Evolutionary conservation across 768 basidiomycete species (phyloP), one percentile per base, ranked within the genome.

Genomic region (Mycena latifolia): DNA sequence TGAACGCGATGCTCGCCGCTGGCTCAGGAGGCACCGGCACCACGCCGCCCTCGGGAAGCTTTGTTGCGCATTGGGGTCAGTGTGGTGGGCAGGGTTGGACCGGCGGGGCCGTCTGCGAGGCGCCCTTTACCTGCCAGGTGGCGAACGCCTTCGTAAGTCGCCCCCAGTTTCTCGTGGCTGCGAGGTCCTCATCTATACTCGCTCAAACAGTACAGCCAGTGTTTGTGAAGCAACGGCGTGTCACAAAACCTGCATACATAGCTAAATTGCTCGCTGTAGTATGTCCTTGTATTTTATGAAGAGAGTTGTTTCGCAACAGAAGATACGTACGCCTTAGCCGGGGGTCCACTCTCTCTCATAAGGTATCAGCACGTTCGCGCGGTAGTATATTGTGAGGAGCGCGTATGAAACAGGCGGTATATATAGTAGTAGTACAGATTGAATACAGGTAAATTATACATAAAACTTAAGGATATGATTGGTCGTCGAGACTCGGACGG

Each of bases 1-100:
- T 77, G n/a, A 73, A 69, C 59, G 72, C 76, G 28, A 14, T 64
- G 66, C 37, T 72, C 39, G 56, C 55, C 70, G 53, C n/a, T n/a
- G n/a, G 72, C 72, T 37, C 74, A 48, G 67, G 61, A 66, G 45
- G 70, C 70, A 18, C 71, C 56, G 35, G 25, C 10, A 53, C 55
- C 10, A 55, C 61, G 8, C 24, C 43, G 22, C 62, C 62, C 18
- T 29, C 62, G 20, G 50, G 55, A 14, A 48, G 54, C 5, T 25
- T 46, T 20, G 56, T 37, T 17, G 27, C 55, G 1, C 12, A 65
- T 1, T 63, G 18, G 8, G 61, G 29, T 24, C 61, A 63, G 27
- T 63, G 61, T 29, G 61, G 55, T 9, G 48, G 55, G 3, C 24
- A 50, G 15, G 57, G 43, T 24, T 60, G 57, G 65, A 43, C 50